These are phyloP conservation scores for Penicillium taxi DNA, from an alignment of 495 filamentous ascomycete genomes.

Conservation along the genomic window DNA sequence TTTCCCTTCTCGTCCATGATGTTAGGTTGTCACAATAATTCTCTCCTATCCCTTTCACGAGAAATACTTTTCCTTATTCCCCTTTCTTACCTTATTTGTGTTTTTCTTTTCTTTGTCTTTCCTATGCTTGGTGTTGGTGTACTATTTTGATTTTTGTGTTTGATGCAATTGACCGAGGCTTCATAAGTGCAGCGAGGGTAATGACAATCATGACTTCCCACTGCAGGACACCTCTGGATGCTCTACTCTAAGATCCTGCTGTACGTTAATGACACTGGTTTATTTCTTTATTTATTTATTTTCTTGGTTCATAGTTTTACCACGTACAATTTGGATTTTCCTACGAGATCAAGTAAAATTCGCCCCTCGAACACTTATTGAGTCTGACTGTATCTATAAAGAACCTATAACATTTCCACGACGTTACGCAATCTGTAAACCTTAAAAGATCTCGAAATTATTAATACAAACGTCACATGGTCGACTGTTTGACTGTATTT, in stretches of 20 bases:
- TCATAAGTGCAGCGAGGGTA: conserved; percentile 8
- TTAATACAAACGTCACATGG: conserved; percentile 3
- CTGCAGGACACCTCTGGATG: conserved; percentile 20
- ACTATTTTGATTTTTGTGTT: conserved; percentile 14
- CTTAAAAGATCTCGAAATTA: no score
- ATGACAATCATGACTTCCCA: conserved; percentile 19
- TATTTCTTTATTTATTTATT: conserved; percentile 17
- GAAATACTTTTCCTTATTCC: no score
- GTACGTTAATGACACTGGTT: conserved; percentile 35
- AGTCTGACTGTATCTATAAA: no score
- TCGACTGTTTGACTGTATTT: conserved; percentile 12
- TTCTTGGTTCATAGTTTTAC: conserved; percentile 26
- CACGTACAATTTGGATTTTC: conserved; percentile 12
- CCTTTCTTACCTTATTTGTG: conserved; percentile 6
- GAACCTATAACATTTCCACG: no score
- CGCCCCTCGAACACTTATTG: no score
- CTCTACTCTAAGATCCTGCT: conserved; percentile 20
- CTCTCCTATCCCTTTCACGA: conserved; percentile 13
- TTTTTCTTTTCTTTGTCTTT: conserved; percentile 7
- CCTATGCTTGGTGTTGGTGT: conserved; percentile 20
- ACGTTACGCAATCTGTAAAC: neutral
- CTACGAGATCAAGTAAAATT: no score
- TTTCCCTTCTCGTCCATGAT: conserved; percentile 27
- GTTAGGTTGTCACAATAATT: conserved; percentile 24
- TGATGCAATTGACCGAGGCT: conserved; percentile 4